Base-by-base conservation (phyloP, 164 flowering plant species). In the Tetrastigma voinierianum region DNA sequence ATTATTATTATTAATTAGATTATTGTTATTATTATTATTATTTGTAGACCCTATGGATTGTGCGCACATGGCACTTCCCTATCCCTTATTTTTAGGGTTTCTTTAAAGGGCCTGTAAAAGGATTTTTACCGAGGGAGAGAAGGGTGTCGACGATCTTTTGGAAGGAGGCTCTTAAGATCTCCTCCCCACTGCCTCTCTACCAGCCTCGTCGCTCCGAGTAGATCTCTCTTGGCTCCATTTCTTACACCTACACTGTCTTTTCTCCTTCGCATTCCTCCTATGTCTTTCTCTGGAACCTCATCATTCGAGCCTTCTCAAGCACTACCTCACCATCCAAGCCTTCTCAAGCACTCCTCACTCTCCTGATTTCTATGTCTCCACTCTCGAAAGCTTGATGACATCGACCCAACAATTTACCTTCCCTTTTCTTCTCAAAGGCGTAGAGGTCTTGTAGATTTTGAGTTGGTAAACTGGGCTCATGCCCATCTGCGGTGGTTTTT, bases 391-490 rank as follows among this genome's bases (percentile, higher is more conserved):
- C 75, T 49, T 0, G 51, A 54, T 4, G 73, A 62, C 25, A 19
- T 72, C 9, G 8, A 1, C 80, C 86, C 3, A 77, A 80, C 17
- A 62, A 71, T 11, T 73, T 75, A 66, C 77, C 83, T 10, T 82
- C 66, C 80, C 80, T 0, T 70, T 67, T 40, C 59, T 77, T 10
- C 62, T 79, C 62, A 77, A 79, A 69, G 78, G 0, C 74, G 76
- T 12, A 73, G 65, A 0, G 47, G n/a, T 23, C 69, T 82, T n/a
- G 44, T 44, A 0, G 70, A 58, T 16, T 4, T 65, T 5, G 45
- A 61, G 5, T 32, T 52, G 3, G 86, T 69, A 9, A 11, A 23
- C 11, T 17, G 52, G 64, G 20, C 72, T 32, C 86, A 80, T 32
- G 12, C 12, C 0, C 59, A 73, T n/a, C n/a, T 10, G 66, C 65